These are phyloP conservation scores for Mycena maculata DNA, from an alignment of 768 basidiomycete genomes.

Conservation along the genomic window DNA sequence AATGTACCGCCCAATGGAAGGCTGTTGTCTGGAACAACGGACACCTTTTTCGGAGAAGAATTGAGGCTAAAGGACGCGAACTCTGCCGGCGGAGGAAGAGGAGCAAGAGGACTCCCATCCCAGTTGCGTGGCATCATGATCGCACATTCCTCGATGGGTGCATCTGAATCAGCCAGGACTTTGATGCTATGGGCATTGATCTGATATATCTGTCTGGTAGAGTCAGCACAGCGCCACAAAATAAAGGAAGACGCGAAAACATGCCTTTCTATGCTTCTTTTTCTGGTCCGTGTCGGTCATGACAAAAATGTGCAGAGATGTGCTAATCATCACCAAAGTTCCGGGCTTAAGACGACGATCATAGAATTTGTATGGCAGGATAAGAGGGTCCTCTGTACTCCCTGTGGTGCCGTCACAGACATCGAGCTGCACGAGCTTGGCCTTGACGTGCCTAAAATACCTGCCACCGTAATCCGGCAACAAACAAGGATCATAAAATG, in stretches of 20 bases:
- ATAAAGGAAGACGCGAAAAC: neutral
- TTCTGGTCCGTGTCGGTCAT: neutral
- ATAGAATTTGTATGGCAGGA: neutral
- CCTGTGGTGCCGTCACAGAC: neutral
- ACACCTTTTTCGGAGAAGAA: neutral
- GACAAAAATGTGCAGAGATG: neutral
- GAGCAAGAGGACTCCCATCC: neutral
- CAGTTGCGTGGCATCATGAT: neutral
- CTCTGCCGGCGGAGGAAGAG: neutral
- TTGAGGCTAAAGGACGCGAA: neutral
- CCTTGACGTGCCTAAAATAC: neutral
- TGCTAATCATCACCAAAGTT: neutral
- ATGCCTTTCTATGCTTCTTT: neutral
- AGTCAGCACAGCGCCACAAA: neutral
- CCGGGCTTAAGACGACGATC: neutral
- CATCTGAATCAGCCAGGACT: neutral
- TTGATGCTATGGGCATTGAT: conserved; percentile 7
- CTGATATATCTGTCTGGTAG: neutral
- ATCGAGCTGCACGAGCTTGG: neutral
- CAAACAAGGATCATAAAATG: neutral
- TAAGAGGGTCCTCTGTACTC: neutral
- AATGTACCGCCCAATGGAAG: too few relatives aligned
- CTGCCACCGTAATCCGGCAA: neutral
- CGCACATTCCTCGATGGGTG: neutral
- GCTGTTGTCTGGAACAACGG: too few relatives aligned